Evolutionary conservation across 768 basidiomycete genomes (phyloP).

Genomic region (Tulasnella sp.): DNA sequence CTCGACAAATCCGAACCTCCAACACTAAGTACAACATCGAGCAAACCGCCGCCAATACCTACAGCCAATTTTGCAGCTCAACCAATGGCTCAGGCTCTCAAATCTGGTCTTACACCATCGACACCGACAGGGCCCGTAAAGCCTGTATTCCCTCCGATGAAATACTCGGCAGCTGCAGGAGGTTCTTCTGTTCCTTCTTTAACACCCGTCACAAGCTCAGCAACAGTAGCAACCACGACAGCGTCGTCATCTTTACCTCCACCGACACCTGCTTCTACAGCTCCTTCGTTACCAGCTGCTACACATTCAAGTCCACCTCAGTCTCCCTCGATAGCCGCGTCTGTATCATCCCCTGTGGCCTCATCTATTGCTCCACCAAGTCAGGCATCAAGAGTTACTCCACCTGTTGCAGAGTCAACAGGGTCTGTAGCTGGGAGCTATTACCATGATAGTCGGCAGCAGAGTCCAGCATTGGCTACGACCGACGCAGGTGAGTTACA

Average conservation of each 20-base stretch:
- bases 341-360: constrained; percentile 20
- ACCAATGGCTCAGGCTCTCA: constrained; percentile 62
- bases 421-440: constrained; percentile 12
- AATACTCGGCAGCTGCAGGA: constrained; percentile 87
- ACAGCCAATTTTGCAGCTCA: constrained; percentile 72
- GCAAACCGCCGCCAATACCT: constrained; percentile 56
- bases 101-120: constrained; percentile 50
- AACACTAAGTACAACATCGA: no score
- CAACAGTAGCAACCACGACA: constrained; percentile 20
- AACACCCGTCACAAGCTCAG: constrained; percentile 29
- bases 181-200: constrained; percentile 35
- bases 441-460: constrained; percentile 20
- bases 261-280: constrained; percentile 29
- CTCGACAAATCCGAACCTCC: constrained; percentile 27
- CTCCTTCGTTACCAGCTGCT: constrained; percentile 32
- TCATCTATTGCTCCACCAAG: constrained; percentile 19
- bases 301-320: no score
- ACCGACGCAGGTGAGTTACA: constrained; percentile 2
- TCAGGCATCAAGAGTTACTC: not conserved
- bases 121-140: constrained; percentile 32
- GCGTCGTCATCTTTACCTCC: constrained; percentile 26
- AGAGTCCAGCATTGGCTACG: constrained; percentile 11
- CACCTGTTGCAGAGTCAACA: constrained; percentile 2
- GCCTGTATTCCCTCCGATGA: constrained; percentile 58
- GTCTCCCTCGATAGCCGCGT: constrained; percentile 42